Evolutionary conservation across 2,329 filamentous ascomycete species (phyloP), one percentile per base, ranked within the genome.

Genomic region (Aureobasidium subglaciale): DNA sequence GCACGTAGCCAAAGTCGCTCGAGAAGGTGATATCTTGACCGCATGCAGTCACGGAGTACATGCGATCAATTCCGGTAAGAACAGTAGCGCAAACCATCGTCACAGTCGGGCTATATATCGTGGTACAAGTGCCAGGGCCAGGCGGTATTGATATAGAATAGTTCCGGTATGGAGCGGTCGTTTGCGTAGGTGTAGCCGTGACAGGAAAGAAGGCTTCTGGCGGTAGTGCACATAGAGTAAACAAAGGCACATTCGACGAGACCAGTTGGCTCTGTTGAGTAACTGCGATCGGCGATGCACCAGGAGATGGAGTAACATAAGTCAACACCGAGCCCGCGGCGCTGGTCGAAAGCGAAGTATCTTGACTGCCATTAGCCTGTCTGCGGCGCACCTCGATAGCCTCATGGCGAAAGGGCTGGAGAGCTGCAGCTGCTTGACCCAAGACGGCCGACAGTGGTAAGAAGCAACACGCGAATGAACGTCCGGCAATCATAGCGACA

Each of bases 11-110:
- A 46, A 69, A 72, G 42, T 74, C 68, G 48, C 68, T 75, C 2
- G 73, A 75, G 60, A 75, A 76, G 4, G 73, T 75, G 45, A 77
- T 65, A 18, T 75, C 67, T 55, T 77, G 72, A 22, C 65, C 64
- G 59, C 74, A 76, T 5, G 69, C 64, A 13, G 71, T 68, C 49
- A 77, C 66, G 0, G 70, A 70, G 56, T 74, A 66, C 41, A 68
- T 69, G 6, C 68, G 67, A 1, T 67, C 71, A 3, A 77, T 63
- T 1, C 69, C 72, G 2, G 66, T 73, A 27, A 76, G 64, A 0
- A 68, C 72, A 0, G 73, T 76, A 1, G 71, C 70, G 64, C 73
- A 76, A 18, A 76, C 65, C 56, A 70, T 73, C 2, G 71, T 75
- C 24, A 63, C 58, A 0, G 71, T 71, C 2, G 69, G 63, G n/a